Percentiles rank a stretch among this genome's conserved stretches.
Conservation (phyloP, 306 rosid species). For the Casuarina glauca region DNA sequence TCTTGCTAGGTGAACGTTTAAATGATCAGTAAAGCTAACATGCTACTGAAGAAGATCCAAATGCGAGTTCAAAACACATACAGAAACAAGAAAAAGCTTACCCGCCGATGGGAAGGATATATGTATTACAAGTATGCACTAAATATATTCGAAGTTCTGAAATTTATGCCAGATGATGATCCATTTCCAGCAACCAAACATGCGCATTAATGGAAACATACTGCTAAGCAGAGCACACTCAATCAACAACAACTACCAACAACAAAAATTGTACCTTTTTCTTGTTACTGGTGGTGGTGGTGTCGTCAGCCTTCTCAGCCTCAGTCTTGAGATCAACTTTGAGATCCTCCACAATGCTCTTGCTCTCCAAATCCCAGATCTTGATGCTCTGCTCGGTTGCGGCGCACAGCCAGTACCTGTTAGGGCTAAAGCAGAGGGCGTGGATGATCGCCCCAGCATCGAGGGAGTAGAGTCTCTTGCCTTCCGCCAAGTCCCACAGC, state of each 20-base stretch:
- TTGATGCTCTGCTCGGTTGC: slow-evolving; percentile 91
- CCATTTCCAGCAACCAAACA: background rate
- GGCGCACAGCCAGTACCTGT: slow-evolving; percentile 98
- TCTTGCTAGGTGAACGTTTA: background rate
- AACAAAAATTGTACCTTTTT: slow-evolving; percentile 59
- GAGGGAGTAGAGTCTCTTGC: slow-evolving; percentile 77
- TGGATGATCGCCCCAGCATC: slow-evolving; percentile 84
- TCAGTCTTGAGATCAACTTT: slow-evolving; percentile 84
- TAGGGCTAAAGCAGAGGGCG: slow-evolving; percentile 91
- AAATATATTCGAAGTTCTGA: too few relatives aligned
- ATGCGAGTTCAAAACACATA: background rate
- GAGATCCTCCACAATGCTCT: slow-evolving; percentile 91
- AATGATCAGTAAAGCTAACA: background rate
- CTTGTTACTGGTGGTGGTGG: slow-evolving; percentile 48
- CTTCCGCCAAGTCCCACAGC: slow-evolving; percentile 97
- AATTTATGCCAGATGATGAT: background rate
- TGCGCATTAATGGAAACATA: background rate
- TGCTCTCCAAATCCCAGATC: slow-evolving; percentile 99
- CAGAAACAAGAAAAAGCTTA: too few relatives aligned
- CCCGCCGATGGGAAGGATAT: too few relatives aligned
- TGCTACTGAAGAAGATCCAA: background rate
- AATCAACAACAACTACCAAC: background rate
- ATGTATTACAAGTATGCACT: too few relatives aligned
- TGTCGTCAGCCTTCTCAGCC: slow-evolving; percentile 67
- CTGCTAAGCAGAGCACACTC: background rate